Percentiles rank a stretch among this genome's conserved stretches.
Evolutionary conservation across 2,329 filamentous ascomycete genomes (phyloP).

Genomic region (Colletotrichum sansevieriae): DNA sequence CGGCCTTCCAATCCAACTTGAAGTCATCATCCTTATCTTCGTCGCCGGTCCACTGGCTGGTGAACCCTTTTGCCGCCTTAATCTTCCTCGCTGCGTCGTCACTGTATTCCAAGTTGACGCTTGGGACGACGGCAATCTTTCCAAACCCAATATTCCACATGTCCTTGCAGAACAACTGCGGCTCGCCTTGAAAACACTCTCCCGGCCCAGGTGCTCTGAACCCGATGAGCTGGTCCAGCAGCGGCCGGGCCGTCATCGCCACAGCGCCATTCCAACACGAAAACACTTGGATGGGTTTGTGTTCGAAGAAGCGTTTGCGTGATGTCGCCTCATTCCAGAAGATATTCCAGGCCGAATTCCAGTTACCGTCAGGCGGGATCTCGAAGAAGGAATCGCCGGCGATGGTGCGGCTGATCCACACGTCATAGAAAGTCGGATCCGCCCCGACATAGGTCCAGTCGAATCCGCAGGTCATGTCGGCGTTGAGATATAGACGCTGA

Average conservation of each 20-base stretch:
- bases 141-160: constrained; percentile 63
- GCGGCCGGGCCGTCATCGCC: constrained; percentile 60
- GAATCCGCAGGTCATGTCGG: constrained; percentile 71
- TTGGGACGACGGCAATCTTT: constrained; percentile 68
- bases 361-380: constrained; percentile 62
- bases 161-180: constrained; percentile 69
- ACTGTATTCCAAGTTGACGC: constrained; percentile 68
- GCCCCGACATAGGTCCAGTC: constrained; percentile 65
- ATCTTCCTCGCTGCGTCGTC: constrained; percentile 58
- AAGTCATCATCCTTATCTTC: constrained; percentile 47
- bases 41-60: constrained; percentile 50
- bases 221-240: constrained; percentile 57
- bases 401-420: constrained; percentile 67
- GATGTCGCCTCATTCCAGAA: constrained; percentile 64
- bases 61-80: constrained; percentile 65
- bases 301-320: constrained; percentile 48
- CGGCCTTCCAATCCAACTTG: constrained; percentile 57
- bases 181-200: constrained; percentile 69
- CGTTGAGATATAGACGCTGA: constrained; percentile 60
- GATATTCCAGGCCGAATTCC: constrained; percentile 62
- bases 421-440: constrained; percentile 66
- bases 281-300: constrained; percentile 70
- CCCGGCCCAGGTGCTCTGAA: constrained; percentile 56
- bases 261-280: constrained; percentile 72
- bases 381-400: constrained; percentile 68